phyloP scores from a whole-genome alignment of 1,284 basidiomycete genomes.

The Anthracocystis setariae region DNA sequence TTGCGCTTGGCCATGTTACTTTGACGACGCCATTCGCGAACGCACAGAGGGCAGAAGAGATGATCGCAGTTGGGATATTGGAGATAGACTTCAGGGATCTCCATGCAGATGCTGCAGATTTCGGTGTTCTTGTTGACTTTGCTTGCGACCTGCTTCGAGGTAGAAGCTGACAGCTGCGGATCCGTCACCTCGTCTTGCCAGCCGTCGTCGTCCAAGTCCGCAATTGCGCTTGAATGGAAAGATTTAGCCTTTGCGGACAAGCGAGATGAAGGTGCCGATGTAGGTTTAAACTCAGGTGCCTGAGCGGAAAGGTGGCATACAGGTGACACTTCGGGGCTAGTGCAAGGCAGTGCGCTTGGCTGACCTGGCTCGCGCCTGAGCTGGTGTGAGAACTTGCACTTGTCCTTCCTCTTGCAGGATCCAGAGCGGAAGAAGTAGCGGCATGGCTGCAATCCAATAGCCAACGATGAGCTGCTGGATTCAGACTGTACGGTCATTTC shows the following conservation, averaged over 20 bases:
- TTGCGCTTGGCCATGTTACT: constrained; percentile 21
- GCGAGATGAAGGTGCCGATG: neutral
- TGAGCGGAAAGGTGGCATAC: constrained; percentile 11
- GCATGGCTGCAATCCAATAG: constrained; percentile 17
- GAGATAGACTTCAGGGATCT: constrained; percentile 30
- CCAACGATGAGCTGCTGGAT: neutral
- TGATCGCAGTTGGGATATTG: constrained; percentile 47
- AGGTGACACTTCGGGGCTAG: neutral
- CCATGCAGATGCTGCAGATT: constrained; percentile 47
- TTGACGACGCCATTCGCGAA: constrained; percentile 34
- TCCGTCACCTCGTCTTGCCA: constrained; percentile 9
- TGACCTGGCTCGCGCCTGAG: neutral
- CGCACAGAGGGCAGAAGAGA: constrained; percentile 39
- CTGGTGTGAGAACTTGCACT: constrained; percentile 38
- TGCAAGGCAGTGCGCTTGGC: neutral
- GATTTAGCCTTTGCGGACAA: constrained; percentile 20
- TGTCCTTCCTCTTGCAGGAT: constrained; percentile 27
- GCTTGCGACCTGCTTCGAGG: constrained; percentile 3
- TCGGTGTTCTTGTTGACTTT: constrained; percentile 13
- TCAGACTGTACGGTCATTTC: constrained; percentile 18
- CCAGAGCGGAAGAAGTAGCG: constrained; percentile 38
- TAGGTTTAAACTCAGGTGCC: constrained; percentile 11
- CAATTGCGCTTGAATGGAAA: constrained; percentile 6
- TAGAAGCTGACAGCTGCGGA: neutral
- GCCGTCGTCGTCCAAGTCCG: constrained; percentile 1